Base-by-base conservation (phyloP, 2,329 filamentous ascomycete species). In the Calonectria fujianensis region DNA sequence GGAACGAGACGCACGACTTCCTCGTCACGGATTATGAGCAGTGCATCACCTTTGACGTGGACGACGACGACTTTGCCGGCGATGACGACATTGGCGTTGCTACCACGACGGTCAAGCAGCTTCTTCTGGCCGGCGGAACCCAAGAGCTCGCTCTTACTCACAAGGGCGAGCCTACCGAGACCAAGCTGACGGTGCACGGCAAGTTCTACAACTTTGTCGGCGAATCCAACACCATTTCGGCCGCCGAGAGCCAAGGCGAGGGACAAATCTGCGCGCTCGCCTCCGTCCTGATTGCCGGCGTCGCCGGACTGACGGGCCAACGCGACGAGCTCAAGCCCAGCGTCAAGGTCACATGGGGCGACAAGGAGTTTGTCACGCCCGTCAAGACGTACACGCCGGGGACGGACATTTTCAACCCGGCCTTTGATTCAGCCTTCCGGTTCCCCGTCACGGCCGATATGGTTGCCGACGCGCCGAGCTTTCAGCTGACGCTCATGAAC, bases 1-100 rank as follows among this genome's bases (percentile, higher is more conserved):
- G 79, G 79, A 77, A 81, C 50, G 79, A 81, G 69, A 81, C 79
- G 37, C 79, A 81, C 54, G 79, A 81, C 27, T 81, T 81, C 20
- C 72, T 81, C 11, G 79, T 81, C 27, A 81, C 79, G 1, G 79
- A 81, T 24, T 74, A 78, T 9, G 79, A 81, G 8, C 79, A 81
- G 51, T 27, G 57, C 9, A 81, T 81, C 9, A 78, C 74, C 0
- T 63, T 81, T 13, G 79, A 81, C n/a, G 35, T 81, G 5, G 41
- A 74, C 0, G 79, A 81, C 39, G 79, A 81, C 0, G 79, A 81
- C 13, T 1, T 81, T 3, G 79, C 78, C 0, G 69, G 77, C 24
- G 79, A 81, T 31, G 79, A 81, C 18, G 78, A 81, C 18, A 78
- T 81, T 20, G 79, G 79, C 13, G 71, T 81, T 4, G 79, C 74